Percentiles rank a stretch among this genome's conserved stretches.
phyloP scores from a whole-genome alignment of 75 land plant genomes.

The Ceratopteris richardii region DNA sequence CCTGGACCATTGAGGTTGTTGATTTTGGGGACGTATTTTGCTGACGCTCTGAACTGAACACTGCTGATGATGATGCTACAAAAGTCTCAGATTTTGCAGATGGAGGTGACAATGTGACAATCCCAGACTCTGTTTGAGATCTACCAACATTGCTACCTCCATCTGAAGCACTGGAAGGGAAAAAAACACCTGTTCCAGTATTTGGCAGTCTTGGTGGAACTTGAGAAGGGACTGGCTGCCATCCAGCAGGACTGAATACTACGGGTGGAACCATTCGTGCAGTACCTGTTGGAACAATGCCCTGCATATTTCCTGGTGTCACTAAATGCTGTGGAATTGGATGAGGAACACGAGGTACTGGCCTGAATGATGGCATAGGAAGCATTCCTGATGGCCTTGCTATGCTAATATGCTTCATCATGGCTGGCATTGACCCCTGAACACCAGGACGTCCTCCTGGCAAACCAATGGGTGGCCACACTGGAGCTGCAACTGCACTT shows the following conservation, averaged over 20 bases:
- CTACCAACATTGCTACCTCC: slow-evolving; percentile 8
- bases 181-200: slow-evolving; percentile 15
- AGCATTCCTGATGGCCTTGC: neutral
- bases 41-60: neutral
- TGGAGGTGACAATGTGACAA: neutral
- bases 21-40: neutral
- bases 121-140: neutral
- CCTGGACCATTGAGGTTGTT: neutral
- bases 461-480: neutral
- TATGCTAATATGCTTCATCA: slow-evolving; percentile 1
- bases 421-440: neutral
- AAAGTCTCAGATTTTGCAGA: neutral
- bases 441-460: neutral
- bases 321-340: neutral
- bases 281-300: neutral
- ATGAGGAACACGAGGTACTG: neutral
- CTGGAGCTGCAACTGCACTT: neutral
- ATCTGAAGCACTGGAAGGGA: slow-evolving; percentile 2
- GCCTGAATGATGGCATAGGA: neutral
- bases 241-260: slow-evolving; percentile 5
- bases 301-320: neutral
- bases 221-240: slow-evolving; percentile 13
- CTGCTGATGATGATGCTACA: neutral
- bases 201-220: slow-evolving; percentile 4
- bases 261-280: neutral